These are phyloP conservation scores for Candida argentea DNA, from an alignment of 805 yeast species.

Conservation along the genomic window DNA sequence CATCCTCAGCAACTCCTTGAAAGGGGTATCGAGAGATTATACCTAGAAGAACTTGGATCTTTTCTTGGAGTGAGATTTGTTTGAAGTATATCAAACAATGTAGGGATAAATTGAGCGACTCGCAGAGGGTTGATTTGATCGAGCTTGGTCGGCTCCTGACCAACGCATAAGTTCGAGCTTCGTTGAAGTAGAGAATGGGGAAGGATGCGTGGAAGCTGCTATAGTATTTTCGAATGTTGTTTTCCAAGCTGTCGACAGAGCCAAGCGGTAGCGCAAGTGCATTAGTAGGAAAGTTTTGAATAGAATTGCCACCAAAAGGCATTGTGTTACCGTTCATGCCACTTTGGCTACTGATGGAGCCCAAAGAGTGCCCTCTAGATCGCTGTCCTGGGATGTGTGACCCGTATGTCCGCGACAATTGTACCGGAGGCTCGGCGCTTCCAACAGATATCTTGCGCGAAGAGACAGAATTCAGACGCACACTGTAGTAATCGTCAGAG, in stretches of 20 bases:
- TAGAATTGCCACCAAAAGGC: too few relatives aligned
- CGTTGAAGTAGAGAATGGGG: slow-evolving; percentile 35
- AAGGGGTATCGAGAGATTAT: slow-evolving; percentile 28
- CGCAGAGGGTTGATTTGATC: slow-evolving; percentile 23
- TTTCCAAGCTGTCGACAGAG: slow-evolving; percentile 13
- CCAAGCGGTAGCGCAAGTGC: too few relatives aligned
- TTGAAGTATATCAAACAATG: slow-evolving; percentile 28
- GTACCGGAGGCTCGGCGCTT: too few relatives aligned
- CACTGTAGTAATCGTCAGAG: slow-evolving; percentile 21
- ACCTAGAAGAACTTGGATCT: slow-evolving; percentile 24
- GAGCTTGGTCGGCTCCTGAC: slow-evolving; percentile 9
- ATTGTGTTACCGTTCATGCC: slow-evolving; percentile 1
- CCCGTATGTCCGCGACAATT: too few relatives aligned
- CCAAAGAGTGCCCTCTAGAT: slow-evolving; percentile 3
- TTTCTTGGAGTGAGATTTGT: slow-evolving; percentile 20
- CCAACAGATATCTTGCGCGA: too few relatives aligned
- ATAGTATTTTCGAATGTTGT: slow-evolving; percentile 32
- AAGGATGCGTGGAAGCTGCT: slow-evolving; percentile 31
- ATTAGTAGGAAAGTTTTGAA: too few relatives aligned
- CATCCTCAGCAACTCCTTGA: slow-evolving; percentile 16
- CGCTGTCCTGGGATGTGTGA: too few relatives aligned
- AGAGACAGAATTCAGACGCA: too few relatives aligned
- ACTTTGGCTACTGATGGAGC: slow-evolving; percentile 1
- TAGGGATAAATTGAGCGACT: slow-evolving; percentile 32
- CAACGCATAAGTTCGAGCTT: slow-evolving; percentile 9